Conservation (phyloP, 768 basidiomycete species). For the Thelephora aurantiotincta region DNA sequence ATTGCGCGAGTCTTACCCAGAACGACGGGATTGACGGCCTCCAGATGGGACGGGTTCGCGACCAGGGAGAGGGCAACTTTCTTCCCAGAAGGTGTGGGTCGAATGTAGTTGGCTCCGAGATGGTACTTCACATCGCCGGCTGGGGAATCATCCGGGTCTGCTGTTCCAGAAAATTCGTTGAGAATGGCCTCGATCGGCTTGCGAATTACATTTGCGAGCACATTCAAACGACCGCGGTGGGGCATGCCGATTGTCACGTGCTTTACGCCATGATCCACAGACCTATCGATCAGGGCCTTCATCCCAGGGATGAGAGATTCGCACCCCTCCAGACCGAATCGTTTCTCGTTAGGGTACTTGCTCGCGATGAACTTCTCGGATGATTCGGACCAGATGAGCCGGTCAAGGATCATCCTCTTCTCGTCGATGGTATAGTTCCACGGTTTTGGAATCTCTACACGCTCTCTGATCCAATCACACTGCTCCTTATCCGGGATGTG, state of each 20-base stretch:
- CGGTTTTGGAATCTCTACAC: constrained; percentile 87
- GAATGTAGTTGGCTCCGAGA: constrained; percentile 95
- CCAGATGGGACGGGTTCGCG: constrained; percentile 96
- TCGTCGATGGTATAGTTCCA: constrained; percentile 98
- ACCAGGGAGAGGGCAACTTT: constrained; percentile 95
- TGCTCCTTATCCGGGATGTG: constrained; percentile 98
- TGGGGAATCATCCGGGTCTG: constrained; percentile 55
- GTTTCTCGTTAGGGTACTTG: constrained; percentile 99
- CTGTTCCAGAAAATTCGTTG: constrained; percentile 82
- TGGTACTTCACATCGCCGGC: constrained; percentile 99
- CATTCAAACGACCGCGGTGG: constrained; percentile 96
- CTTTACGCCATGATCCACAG: constrained; percentile 92
- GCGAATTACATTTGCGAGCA: constrained; percentile 95
- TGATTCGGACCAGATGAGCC: constrained; percentile 99
- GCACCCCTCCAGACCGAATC: constrained; percentile 97
- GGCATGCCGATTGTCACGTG: constrained; percentile 98
- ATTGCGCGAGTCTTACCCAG: constrained; percentile 97
- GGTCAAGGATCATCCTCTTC: constrained; percentile 97
- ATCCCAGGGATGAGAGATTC: constrained; percentile 97
- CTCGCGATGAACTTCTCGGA: constrained; percentile 98
- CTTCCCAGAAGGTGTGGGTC: constrained; percentile 96
- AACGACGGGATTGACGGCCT: constrained; percentile 96
- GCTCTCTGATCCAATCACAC: constrained; percentile 98
- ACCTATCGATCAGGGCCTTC: constrained; percentile 98
- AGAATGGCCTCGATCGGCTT: constrained; percentile 97